Evolutionary conservation across 2,329 filamentous ascomycete species (phyloP).

Genomic region (Aspergillus thermomutatus): DNA sequence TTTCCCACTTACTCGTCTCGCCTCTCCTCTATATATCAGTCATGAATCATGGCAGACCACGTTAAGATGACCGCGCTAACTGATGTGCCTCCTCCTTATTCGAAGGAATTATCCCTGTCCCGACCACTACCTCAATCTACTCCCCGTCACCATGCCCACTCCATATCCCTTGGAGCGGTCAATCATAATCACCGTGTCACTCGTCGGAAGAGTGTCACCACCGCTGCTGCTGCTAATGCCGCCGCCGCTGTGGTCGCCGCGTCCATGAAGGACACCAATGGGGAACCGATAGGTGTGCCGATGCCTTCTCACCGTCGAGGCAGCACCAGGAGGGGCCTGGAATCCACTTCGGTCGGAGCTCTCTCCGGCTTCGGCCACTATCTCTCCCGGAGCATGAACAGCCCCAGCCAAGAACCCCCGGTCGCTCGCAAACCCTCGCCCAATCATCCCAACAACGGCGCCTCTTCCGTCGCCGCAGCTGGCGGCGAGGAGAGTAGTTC

Average conservation of each 20-base stretch:
- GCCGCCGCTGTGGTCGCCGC: conserved; percentile 62
- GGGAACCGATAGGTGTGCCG: conserved; percentile 59
- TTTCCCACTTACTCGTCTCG: not conserved
- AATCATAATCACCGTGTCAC: conserved; percentile 82
- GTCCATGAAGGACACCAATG: conserved; percentile 61
- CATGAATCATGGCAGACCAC: not conserved
- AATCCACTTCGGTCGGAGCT: conserved; percentile 58
- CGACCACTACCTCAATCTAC: conserved; percentile 67
- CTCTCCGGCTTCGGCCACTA: conserved; percentile 42
- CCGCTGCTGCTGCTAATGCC: conserved; percentile 67
- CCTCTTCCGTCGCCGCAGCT: conserved; percentile 17
- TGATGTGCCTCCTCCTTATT: conserved; percentile 8
- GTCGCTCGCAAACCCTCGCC: conserved; percentile 40
- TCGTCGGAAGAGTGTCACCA: conserved; percentile 88
- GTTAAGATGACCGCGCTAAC: conserved; percentile 17
- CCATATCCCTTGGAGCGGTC: conserved; percentile 70
- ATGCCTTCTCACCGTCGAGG: conserved; percentile 56
- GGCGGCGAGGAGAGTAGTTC: conserved; percentile 48
- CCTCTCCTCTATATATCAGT: not conserved
- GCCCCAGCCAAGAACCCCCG: conserved; percentile 30
- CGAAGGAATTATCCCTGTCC: conserved; percentile 51
- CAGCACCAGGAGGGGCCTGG: conserved; percentile 50
- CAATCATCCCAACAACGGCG: conserved; percentile 24
- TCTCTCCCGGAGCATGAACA: conserved; percentile 39
- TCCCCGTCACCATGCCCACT: conserved; percentile 76